Conservation (phyloP, 2,329 filamentous ascomycete species). For the Lasiodiplodia citricola region DNA sequence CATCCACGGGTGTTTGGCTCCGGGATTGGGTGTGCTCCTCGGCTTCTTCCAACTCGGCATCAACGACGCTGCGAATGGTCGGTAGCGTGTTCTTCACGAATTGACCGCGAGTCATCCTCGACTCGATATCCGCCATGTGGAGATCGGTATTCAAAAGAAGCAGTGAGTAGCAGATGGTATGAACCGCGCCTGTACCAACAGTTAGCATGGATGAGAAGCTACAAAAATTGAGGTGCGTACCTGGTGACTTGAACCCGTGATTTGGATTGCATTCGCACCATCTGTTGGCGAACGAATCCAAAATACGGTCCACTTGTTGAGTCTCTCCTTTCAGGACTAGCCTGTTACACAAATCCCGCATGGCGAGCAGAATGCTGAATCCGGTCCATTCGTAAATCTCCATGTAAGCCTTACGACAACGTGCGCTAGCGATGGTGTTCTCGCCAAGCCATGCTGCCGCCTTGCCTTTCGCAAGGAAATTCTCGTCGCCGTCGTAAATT, state of each 20-base stretch:
- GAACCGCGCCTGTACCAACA: conserved; percentile 75
- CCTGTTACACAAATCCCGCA: conserved; percentile 81
- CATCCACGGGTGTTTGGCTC: conserved; percentile 6
- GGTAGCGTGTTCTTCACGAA: conserved; percentile 97
- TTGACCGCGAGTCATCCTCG: conserved; percentile 93
- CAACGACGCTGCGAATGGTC: conserved; percentile 77
- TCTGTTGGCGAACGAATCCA: conserved; percentile 84
- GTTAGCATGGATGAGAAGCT: background rate
- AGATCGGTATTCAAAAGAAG: conserved; percentile 95
- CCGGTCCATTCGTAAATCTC: conserved; percentile 85
- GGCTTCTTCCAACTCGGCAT: conserved; percentile 52
- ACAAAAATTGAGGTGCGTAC: conserved; percentile 51
- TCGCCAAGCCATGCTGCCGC: conserved; percentile 91
- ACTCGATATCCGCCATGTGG: conserved; percentile 91
- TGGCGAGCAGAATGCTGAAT: conserved; percentile 76
- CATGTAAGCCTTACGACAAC: conserved; percentile 81
- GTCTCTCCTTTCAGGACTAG: conserved; percentile 88
- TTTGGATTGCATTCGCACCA: conserved; percentile 94
- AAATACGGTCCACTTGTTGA: conserved; percentile 93
- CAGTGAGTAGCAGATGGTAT: conserved; percentile 96
- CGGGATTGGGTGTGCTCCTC: conserved; percentile 15
- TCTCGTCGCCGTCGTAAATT: conserved; percentile 84
- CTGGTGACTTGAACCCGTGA: conserved; percentile 88
- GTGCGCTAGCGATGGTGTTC: conserved; percentile 57
- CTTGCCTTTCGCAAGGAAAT: conserved; percentile 77